A percentile compares a stretch with the other conserved stretches of the same genome.
Conservation (phyloP, 2,329 filamentous ascomycete species). For the Clarireedia sp. region DNA sequence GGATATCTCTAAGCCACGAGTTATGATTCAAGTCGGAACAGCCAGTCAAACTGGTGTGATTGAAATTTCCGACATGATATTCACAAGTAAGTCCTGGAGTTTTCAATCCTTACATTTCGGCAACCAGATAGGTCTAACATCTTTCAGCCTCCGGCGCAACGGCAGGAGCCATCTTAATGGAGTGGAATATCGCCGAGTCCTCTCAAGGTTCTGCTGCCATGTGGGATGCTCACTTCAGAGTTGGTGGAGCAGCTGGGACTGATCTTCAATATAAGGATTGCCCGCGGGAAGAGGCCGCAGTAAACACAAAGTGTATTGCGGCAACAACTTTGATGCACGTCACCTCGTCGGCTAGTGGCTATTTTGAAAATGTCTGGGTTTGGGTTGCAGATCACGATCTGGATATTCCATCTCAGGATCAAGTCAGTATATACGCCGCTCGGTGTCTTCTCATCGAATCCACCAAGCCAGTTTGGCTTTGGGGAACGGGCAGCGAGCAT, state of each 20-base stretch:
- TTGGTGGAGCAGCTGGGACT: slow-evolving; percentile 33
- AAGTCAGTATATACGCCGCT: slow-evolving; percentile 9
- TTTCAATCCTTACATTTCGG: too few relatives aligned
- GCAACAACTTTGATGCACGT: slow-evolving; percentile 18
- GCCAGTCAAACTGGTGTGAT: slow-evolving; percentile 39
- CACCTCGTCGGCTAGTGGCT: slow-evolving; percentile 11
- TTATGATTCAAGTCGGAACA: slow-evolving; percentile 33
- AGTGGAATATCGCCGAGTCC: slow-evolving; percentile 30
- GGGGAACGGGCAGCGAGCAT: slow-evolving; percentile 59
- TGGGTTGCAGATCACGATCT: slow-evolving; percentile 23
- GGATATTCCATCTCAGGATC: slow-evolving; percentile 19
- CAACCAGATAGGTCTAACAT: too few relatives aligned
- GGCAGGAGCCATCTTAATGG: slow-evolving; percentile 33
- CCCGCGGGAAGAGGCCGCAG: slow-evolving; percentile 19
- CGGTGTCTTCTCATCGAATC: slow-evolving; percentile 16
- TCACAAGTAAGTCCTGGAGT: slow-evolving; percentile 28
- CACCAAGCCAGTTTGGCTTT: slow-evolving; percentile 32
- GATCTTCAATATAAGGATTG: slow-evolving; percentile 28
- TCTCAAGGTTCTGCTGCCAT: slow-evolving; percentile 26
- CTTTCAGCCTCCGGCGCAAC: slow-evolving; percentile 22
- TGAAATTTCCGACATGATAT: slow-evolving; percentile 34
- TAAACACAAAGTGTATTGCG: slow-evolving; percentile 21
- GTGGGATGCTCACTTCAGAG: slow-evolving; percentile 32
- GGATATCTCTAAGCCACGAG: slow-evolving; percentile 34
- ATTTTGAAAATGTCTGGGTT: slow-evolving; percentile 21